Base-by-base conservation (phyloP, 1,284 basidiomycete species). In the Anthracocystis panici-leucophaei region DNA sequence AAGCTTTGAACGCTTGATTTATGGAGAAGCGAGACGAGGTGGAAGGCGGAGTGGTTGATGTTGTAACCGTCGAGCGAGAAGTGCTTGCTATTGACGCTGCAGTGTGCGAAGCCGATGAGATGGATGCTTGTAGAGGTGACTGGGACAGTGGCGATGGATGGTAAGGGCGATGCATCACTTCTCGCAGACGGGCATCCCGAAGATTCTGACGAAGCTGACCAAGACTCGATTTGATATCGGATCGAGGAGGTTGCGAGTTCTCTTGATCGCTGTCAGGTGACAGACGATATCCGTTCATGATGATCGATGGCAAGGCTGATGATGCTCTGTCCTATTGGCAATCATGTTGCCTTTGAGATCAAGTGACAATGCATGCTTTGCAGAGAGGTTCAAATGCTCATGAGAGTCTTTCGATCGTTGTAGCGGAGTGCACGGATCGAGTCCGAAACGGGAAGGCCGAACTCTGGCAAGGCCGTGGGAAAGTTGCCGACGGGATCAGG, bases 81-180 rank as follows among this genome's bases (percentile, higher is more conserved):
- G 69, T 63, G 56, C 62, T 65, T 7, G 69, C 68, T 16, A 67
- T 46, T 7, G 74, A 76, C 5, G 65, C 74, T 27, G 65, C 65
- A 9, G 69, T 72, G 10, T 50, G 61, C n/a, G 61, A 59, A n/a
- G 66, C 58, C 6, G 74, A 76, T 6, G 74, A 76, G 38, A 69
- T 41, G 20, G 74, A 76, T 8, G 69, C 74, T n/a, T 69, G 74
- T 27, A 76, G 16, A 1, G 74, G 74, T 23, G 69, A 65, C 41
- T 65, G 74, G 10, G 69, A 65, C 11, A 76, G 63, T 1, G 74
- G 74, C n/a, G 74, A 76, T 2, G 74, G 74, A 23, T 60, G 55
- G 56, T 64, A 53, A 20, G 74, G 74, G 0, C 63, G 61, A 59
- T 76, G 68, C 33, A 59, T 44, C 18, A 51, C 45, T 31, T 62